Base-by-base conservation (phyloP, 805 yeast genomes). In the Aciculoconidium aculeatum region DNA sequence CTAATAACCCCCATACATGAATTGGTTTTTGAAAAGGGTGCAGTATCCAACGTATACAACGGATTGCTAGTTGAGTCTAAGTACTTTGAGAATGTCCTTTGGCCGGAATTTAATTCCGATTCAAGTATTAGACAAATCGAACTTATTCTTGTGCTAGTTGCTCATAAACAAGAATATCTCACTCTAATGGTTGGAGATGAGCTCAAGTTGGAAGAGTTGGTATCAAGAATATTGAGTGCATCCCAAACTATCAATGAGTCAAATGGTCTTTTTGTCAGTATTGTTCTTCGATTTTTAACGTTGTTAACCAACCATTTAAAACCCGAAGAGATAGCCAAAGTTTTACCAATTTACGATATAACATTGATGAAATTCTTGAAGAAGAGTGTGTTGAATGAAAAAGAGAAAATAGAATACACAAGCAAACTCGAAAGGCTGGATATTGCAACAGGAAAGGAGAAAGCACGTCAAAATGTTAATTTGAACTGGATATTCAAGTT, bases 101-200 rank as follows among this genome's bases (percentile, higher is more conserved):
- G 74, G 75, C 53, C 51, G 8, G 39, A 47, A 23, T 65, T 66
- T 34, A 58, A 59, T 27, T 49, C 47, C 7, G 70, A 67, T 34
- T 51, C 58, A 6, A 49, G 68, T 3, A 45, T 53, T 25, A 57
- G 53, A 15, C 74, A 70, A 39, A 46, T 69, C 4, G 58, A 60
- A 20, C 41, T 58, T 26, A 45, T 67, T 7, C 47, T 53, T 4
- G 27, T 51, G 16, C 17, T 53, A 8, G 10, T 44, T 3, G 32
- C n/a, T 13, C 23, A 13, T n/a, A 10, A 16, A 9, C 19, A n/a
- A 15, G 15, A 17, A 17, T 13, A 18, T n/a, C 9, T 24, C 18
- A 37, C 22, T 12, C 6, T 17, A 20, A 30, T 35, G 9, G 14
- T 28, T 3, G 52, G 53, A 18, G 40, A 39, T 9, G 39, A 29